Evolutionary conservation across 495 filamentous ascomycete genomes (phyloP).

Genomic region (Tuber aestivum): DNA sequence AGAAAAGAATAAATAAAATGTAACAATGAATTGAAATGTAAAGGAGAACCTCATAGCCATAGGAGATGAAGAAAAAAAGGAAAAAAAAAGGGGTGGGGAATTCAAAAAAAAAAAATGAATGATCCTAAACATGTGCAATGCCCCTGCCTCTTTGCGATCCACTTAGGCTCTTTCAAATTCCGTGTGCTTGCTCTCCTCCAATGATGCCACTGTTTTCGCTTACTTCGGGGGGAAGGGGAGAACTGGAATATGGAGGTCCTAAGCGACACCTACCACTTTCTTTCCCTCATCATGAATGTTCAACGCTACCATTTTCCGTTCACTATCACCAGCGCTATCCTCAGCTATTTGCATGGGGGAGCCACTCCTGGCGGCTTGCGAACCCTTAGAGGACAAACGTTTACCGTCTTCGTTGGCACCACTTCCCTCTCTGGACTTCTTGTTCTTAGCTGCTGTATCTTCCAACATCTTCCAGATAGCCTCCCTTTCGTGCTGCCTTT

Average conservation of each 20-base stretch:
- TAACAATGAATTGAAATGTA: conserved; percentile 6
- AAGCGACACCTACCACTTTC: conserved; percentile 44
- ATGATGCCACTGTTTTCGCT: conserved; percentile 17
- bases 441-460: conserved; percentile 67
- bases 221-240: conserved; percentile 14
- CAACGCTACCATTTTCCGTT: conserved; percentile 61
- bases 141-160: background rate
- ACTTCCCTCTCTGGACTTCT: conserved; percentile 44
- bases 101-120: conserved; percentile 35
- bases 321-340: conserved; percentile 61
- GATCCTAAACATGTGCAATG: conserved; percentile 25
- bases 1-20: conserved; percentile 16
- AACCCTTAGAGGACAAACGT: conserved; percentile 38
- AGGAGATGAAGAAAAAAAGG: background rate
- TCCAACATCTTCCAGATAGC: conserved; percentile 80
- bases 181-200: conserved; percentile 13
- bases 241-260: conserved; percentile 37
- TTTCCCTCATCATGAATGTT: conserved; percentile 56
- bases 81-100: conserved; percentile 11
- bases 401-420: conserved; percentile 26
- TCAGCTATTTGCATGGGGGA: conserved; percentile 53
- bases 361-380: conserved; percentile 45
- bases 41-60: background rate
- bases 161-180: conserved; percentile 3
- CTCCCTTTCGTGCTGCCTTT: conserved; percentile 67